Percentiles rank a stretch among this genome's conserved stretches.
These are phyloP conservation scores for Starmerella scarabaei DNA, from an alignment of 805 yeast genomes.

Conservation along the genomic window DNA sequence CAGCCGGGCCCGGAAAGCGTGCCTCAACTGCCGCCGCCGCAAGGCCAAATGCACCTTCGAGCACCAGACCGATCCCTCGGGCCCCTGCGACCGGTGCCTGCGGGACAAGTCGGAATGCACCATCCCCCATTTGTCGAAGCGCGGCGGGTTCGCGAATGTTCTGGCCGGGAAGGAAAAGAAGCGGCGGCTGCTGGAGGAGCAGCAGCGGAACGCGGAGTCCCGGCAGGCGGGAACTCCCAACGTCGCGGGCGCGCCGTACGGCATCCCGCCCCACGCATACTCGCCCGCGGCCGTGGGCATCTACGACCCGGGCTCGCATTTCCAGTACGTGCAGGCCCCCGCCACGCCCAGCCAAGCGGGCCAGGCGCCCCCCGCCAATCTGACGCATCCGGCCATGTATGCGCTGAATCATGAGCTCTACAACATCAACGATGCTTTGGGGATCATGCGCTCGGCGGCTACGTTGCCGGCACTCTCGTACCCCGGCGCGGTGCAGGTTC, in stretches of 20 bases:
- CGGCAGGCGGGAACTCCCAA: not conserved
- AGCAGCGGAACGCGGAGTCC: not conserved
- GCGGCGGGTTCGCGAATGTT: constrained; percentile 38
- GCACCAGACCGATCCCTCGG: constrained; percentile 54
- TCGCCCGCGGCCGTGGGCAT: not conserved
- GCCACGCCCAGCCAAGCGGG: not conserved
- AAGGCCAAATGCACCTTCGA: constrained; percentile 84
- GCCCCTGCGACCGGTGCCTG: constrained; percentile 76
- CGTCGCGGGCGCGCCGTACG: not conserved
- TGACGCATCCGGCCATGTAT: constrained; percentile 1
- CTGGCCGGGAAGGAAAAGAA: constrained; percentile 24
- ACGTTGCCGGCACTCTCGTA: not conserved
- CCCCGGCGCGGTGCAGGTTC: not conserved
- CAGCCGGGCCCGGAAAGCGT: constrained; percentile 60
- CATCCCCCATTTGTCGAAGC: constrained; percentile 40
- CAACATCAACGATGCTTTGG: constrained; percentile 30
- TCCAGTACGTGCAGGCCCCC: not conserved
- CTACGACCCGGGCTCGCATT: not conserved
- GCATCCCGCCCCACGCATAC: not conserved
- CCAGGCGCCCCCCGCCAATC: not conserved
- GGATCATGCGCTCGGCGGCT: constrained; percentile 30
- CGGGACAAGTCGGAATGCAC: constrained; percentile 76
- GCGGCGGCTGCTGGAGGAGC: constrained; percentile 3
- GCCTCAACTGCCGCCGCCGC: constrained; percentile 69
- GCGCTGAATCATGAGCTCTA: constrained; percentile 23